phyloP scores from a whole-genome alignment of 148 eudicot genomes.

The Diospyros lotus region DNA sequence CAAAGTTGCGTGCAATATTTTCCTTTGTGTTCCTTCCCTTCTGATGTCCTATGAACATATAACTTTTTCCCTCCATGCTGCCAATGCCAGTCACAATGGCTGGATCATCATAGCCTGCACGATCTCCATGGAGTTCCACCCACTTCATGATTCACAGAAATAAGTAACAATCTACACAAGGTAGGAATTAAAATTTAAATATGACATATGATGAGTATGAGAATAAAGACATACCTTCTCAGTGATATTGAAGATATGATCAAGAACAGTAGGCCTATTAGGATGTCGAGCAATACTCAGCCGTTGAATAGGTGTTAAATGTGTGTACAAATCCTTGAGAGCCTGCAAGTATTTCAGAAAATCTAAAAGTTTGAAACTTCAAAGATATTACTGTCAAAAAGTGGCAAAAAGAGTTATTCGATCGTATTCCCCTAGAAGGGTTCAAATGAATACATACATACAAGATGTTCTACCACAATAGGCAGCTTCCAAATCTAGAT shows the following conservation, averaged over 20 bases:
- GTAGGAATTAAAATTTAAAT: background rate
- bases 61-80: slow-evolving; percentile 63
- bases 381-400: no score
- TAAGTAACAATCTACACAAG: slow-evolving; percentile 4
- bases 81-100: slow-evolving; percentile 87
- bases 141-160: slow-evolving; percentile 31
- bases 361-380: no score
- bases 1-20: slow-evolving; percentile 74
- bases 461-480: no score
- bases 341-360: slow-evolving; percentile 40
- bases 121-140: slow-evolving; percentile 90
- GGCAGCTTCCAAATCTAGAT: no score
- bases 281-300: slow-evolving; percentile 94
- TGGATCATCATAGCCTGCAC: slow-evolving; percentile 89
- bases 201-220: background rate
- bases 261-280: slow-evolving; percentile 87
- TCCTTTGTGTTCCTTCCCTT: slow-evolving; percentile 90
- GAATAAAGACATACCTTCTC: slow-evolving; percentile 50
- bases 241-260: slow-evolving; percentile 75
- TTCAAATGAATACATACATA: no score
- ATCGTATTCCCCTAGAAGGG: no score
- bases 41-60: slow-evolving; percentile 88
- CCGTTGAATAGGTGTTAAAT: slow-evolving; percentile 83
- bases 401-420: no score
- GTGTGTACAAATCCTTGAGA: slow-evolving; percentile 65